Evolutionary conservation across 208 protist species (phyloP).

Genomic region (Novymonas esmeraldas): DNA sequence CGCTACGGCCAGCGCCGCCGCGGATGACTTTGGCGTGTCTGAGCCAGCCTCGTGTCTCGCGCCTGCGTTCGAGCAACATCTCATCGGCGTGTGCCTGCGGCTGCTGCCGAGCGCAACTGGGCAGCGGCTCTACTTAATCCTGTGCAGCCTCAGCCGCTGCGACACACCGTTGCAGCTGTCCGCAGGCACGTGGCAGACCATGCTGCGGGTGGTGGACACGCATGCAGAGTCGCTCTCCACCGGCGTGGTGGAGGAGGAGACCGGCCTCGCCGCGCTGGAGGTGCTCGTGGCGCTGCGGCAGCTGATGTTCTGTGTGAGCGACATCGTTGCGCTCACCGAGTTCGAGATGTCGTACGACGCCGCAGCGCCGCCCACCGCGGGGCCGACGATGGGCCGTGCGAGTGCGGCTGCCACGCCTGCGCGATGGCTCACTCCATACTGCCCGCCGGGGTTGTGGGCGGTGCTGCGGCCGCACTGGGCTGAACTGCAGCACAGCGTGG

Average conservation of each 20-base stretch:
- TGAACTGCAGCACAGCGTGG: constrained; percentile 17
- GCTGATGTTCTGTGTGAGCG: constrained; percentile 6
- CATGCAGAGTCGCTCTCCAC: constrained; percentile 29
- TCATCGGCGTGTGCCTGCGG: constrained; percentile 25
- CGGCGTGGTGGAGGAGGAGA: constrained; percentile 10
- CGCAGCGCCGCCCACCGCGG: not conserved
- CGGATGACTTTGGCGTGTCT: too few relatives aligned
- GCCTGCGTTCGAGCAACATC: constrained; percentile 16
- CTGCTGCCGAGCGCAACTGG: constrained; percentile 26
- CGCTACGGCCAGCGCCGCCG: too few relatives aligned
- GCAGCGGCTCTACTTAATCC: constrained; percentile 30
- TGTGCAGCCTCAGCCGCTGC: constrained; percentile 26
- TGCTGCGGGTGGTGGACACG: constrained; percentile 19
- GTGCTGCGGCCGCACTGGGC: constrained; percentile 29
- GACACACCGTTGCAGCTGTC: constrained; percentile 1
- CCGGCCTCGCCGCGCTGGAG: constrained; percentile 24
- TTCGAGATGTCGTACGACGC: constrained; percentile 10
- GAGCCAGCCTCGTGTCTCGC: not conserved
- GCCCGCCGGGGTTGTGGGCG: constrained; percentile 26
- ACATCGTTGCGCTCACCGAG: constrained; percentile 12
- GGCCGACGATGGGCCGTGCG: not conserved
- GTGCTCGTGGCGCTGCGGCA: constrained; percentile 21
- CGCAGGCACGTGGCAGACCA: constrained; percentile 12
- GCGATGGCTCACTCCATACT: constrained; percentile 22
- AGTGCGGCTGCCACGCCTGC: not conserved